Evolutionary conservation across 1,139 yeast species (phyloP), one percentile per base, ranked within the genome.

Genomic region (Geotrichum restrictum): DNA sequence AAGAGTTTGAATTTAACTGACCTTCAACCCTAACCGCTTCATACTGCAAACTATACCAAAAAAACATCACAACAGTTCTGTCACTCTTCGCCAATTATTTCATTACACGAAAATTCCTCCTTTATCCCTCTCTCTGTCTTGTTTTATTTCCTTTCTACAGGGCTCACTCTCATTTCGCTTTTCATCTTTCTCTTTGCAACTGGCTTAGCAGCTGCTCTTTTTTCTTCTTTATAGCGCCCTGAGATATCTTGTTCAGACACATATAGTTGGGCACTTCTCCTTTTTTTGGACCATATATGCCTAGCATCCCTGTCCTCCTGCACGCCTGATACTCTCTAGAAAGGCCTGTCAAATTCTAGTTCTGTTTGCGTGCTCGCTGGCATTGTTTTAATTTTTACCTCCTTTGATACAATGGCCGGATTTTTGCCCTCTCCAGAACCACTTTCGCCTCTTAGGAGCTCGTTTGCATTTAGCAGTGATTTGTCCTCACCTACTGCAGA

Each of bases 351-450:
- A 5, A 5, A 5, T 24, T 24, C 29, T 5, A 24, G 29, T 24
- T 24, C 8, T n/a, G n/a, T 24, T 24, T 24, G 8, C 29, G 29
- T 8, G 29, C 5, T 24, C 8, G 29, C 8, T 24, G 29, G 5
- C 29, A 8, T 24, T 8, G 7, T 24, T 24, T 8, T 24, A 5
- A 24, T 24, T 24, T 24, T 24, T 24, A 5, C 8, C 29, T 24
- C 29, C 27, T 27, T n/a, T 19, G 21, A 10, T 22, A 46, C 27
- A 44, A 62, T 62, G 64, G 60, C 62, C 18, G 64, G 59, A 42
- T 62, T 60, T 48, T 53, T 62, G 40, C 66, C 66, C 21, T 62
- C 66, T 37, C 66, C 66, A 14, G 64, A 62, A 41, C 64, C 63
- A 10, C 53, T 62, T 18, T 62, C 66, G 29, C 66, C 66, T 16